A percentile compares a stretch with the other conserved stretches of the same genome.
phyloP scores from a whole-genome alignment of 73 alveolate genomes.

The Symbiodinium pilosum region DNA sequence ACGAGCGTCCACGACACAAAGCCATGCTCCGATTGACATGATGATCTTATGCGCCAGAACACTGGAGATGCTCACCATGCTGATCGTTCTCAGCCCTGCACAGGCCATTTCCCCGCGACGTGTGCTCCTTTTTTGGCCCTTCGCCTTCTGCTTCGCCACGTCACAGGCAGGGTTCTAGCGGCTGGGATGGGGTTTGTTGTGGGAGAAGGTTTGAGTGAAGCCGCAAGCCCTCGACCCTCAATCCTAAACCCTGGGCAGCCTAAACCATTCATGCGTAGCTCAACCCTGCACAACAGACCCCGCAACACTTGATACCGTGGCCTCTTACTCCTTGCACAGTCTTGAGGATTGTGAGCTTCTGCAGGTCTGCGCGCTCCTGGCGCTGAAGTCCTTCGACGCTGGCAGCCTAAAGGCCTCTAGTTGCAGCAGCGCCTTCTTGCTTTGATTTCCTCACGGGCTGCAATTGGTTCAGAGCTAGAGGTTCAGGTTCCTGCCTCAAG shows the following conservation, averaged over 20 bases:
- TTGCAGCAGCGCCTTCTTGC: neutral
- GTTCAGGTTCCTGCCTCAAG: neutral
- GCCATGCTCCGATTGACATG: too few species aligned
- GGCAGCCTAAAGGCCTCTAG: neutral
- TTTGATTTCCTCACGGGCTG: neutral
- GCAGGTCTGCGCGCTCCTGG: conserved; percentile 6
- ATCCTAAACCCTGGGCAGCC: too few species aligned
- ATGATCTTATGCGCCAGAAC: too few species aligned
- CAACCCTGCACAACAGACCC: neutral
- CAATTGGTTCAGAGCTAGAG: neutral
- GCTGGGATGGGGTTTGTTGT: neutral
- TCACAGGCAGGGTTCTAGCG: neutral
- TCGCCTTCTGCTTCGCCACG: conserved; percentile 20
- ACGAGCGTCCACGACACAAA: too few species aligned
- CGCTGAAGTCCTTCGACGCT: neutral
- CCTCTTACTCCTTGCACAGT: neutral
- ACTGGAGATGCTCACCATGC: too few species aligned
- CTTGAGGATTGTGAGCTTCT: neutral
- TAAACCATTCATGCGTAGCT: too few species aligned
- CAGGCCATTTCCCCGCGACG: neutral
- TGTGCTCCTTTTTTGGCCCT: conserved; percentile 14
- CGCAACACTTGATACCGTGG: neutral
- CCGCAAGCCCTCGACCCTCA: too few species aligned
- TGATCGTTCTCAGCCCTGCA: neutral
- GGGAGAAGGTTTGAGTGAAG: neutral